Conservation (phyloP, 352 stramenopile species). For the Globisporangium uncinulatum region DNA sequence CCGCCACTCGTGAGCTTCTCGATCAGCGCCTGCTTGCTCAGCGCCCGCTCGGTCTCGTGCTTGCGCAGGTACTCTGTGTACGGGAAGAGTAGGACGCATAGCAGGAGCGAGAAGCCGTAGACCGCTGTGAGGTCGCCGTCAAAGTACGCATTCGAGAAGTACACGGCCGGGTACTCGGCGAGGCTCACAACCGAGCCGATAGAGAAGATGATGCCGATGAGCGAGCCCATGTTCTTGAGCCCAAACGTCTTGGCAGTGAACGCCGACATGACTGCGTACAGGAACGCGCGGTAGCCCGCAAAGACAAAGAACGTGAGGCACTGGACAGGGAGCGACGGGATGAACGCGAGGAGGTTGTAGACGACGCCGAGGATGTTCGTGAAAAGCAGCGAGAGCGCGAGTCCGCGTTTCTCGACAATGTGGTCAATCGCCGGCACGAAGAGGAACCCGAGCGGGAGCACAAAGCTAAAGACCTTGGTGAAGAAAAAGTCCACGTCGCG, state of each 20-base stretch:
- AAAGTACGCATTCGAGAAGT: constrained; percentile 55
- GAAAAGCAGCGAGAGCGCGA: constrained; percentile 64
- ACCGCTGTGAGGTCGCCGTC: constrained; percentile 49
- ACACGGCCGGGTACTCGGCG: constrained; percentile 74
- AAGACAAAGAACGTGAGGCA: constrained; percentile 75
- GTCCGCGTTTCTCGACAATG: constrained; percentile 64
- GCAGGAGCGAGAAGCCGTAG: constrained; percentile 41
- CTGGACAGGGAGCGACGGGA: constrained; percentile 61
- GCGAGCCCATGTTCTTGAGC: constrained; percentile 74
- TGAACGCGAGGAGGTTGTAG: constrained; percentile 69
- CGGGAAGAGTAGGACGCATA: constrained; percentile 53
- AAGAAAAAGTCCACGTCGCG: constrained; percentile 53
- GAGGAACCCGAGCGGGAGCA: constrained; percentile 77
- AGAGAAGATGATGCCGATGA: constrained; percentile 83
- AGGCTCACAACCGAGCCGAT: constrained; percentile 69
- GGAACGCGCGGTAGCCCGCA: constrained; percentile 76
- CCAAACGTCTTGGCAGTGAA: constrained; percentile 87
- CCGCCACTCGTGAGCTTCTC: constrained; percentile 9
- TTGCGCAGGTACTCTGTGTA: constrained; percentile 50
- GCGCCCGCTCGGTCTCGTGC: constrained; percentile 41
- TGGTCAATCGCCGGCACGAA: constrained; percentile 85
- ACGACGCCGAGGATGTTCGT: constrained; percentile 64
- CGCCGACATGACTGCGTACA: constrained; percentile 83
- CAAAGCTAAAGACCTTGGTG: constrained; percentile 84
- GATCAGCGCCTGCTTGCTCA: constrained; percentile 29